Conservation (phyloP, 164 flowering plant genomes). For the Magnolia changhungtana region DNA sequence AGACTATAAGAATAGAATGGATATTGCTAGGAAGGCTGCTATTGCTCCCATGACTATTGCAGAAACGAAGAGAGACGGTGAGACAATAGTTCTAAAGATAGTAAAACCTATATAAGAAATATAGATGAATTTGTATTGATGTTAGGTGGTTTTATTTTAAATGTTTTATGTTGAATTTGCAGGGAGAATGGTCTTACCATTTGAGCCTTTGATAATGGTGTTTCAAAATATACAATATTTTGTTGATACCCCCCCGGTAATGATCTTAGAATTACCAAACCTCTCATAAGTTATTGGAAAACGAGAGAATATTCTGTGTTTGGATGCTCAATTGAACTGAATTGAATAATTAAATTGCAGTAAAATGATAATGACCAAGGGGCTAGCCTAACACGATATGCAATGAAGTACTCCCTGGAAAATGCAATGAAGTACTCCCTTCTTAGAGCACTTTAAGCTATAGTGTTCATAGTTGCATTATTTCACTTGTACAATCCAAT, state of each 20-base stretch:
- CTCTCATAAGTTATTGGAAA: no score
- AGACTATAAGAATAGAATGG: slow-evolving; percentile 10
- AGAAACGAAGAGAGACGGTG: slow-evolving; percentile 32
- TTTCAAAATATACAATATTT: slow-evolving; percentile 63
- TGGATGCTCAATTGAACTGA: background rate
- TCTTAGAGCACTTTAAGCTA: no score
- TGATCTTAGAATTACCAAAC: background rate
- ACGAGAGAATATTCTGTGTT: background rate
- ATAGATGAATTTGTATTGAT: no score
- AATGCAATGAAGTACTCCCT: no score
- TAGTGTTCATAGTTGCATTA: no score
- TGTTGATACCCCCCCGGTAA: slow-evolving; percentile 61
- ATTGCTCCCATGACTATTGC: background rate
- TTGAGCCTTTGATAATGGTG: slow-evolving; percentile 49
- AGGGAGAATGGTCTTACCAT: slow-evolving; percentile 59
- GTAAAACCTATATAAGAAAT: no score
- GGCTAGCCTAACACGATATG: no score
- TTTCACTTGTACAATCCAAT: no score
- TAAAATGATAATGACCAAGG: no score
- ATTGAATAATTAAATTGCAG: no score
- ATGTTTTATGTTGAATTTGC: slow-evolving; percentile 9
- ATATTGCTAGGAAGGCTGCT: slow-evolving; percentile 13
- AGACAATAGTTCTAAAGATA: background rate
- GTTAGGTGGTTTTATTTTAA: background rate
- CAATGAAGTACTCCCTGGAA: no score